Base-by-base conservation (phyloP, 306 rosid species). In the Cucurbita moschata region DNA sequence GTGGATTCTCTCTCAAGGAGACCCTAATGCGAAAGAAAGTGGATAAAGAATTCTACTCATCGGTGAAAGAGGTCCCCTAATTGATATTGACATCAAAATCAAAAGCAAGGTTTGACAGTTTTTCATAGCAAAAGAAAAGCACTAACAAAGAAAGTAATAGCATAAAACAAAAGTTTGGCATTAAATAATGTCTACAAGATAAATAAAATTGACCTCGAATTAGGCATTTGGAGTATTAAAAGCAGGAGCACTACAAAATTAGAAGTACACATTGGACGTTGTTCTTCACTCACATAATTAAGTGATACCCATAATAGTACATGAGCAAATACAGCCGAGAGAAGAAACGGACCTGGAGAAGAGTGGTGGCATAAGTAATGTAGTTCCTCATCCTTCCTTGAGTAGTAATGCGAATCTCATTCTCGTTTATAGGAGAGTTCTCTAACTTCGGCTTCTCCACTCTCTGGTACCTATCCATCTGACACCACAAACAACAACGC, bases 331-430 rank as follows among this genome's bases (percentile, higher is more conserved):
- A 69, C 5, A 14, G 15, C 1, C 1, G 15, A 4, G 5, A 26
- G 51, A 21, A 65, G 13, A 52, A 4, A 14, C 46, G 40, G 15
- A 82, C 97, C 86, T 88, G 96, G 77, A 92, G 77, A 57, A 90
- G 96, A 79, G 96, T 92, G 76, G 91, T 92, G 77, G 96, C 98
- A 47, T 92, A 92, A 77, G 96, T 85, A 74, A 89, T 89, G 44
- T 88, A 92, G 61, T 88, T 92, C 69, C 96, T 83, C 92, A 90
- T 92, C 77, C 96, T 82, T 55, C 96, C 98, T 46, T 92, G 98
- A 73, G 89, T 67, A 7, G 96, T 92, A 78, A 92, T 88, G 76
- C 95, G 96, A 73, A 92, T 92, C 85, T 92, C 98, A 53, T 92
- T 92, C 83, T 90, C 98, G 46, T 84, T 87, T 16, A 92, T 90